phyloP scores from a whole-genome alignment of 2,329 filamentous ascomycete genomes.

The Talaromyces piceae region DNA sequence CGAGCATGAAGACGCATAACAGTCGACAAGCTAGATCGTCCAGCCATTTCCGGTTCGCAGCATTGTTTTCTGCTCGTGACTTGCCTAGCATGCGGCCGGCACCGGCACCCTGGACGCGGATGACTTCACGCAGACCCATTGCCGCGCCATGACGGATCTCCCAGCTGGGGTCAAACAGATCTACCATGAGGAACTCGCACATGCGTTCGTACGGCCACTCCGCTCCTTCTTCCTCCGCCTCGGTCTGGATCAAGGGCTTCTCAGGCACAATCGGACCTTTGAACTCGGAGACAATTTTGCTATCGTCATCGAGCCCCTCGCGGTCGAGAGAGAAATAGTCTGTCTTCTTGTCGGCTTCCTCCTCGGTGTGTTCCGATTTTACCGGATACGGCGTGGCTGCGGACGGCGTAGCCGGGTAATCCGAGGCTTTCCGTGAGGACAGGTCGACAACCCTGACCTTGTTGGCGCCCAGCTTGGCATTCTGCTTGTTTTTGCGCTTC shows the following conservation, averaged over 20 bases:
- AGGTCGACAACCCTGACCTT: constrained; percentile 88
- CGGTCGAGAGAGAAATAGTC: constrained; percentile 92
- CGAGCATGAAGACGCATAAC: constrained; percentile 93
- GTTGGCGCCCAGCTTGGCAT: constrained; percentile 79
- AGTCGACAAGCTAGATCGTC: constrained; percentile 92
- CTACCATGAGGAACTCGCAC: constrained; percentile 87
- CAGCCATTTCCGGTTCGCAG: constrained; percentile 75
- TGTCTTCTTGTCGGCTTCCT: constrained; percentile 55
- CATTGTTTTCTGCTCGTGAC: constrained; percentile 65
- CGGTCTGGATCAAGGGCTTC: constrained; percentile 76
- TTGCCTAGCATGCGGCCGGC: constrained; percentile 72
- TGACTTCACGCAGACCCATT: constrained; percentile 85
- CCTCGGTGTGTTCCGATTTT: constrained; percentile 53
- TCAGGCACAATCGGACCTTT: constrained; percentile 76
- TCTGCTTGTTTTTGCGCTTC: constrained; percentile 87
- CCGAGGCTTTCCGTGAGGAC: constrained; percentile 58
- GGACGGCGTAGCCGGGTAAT: constrained; percentile 56
- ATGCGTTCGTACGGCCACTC: constrained; percentile 94
- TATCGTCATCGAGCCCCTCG: constrained; percentile 73
- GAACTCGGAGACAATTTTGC: constrained; percentile 90
- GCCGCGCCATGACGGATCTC: constrained; percentile 93
- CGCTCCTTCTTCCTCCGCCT: constrained; percentile 65
- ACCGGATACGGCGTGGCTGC: constrained; percentile 47
- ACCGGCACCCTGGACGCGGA: constrained; percentile 83
- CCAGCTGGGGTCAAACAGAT: constrained; percentile 90